A percentile compares a stretch with the other conserved stretches of the same genome.
These are phyloP conservation scores for Peziza echinospora DNA, from an alignment of 495 filamentous ascomycete genomes.

Conservation along the genomic window DNA sequence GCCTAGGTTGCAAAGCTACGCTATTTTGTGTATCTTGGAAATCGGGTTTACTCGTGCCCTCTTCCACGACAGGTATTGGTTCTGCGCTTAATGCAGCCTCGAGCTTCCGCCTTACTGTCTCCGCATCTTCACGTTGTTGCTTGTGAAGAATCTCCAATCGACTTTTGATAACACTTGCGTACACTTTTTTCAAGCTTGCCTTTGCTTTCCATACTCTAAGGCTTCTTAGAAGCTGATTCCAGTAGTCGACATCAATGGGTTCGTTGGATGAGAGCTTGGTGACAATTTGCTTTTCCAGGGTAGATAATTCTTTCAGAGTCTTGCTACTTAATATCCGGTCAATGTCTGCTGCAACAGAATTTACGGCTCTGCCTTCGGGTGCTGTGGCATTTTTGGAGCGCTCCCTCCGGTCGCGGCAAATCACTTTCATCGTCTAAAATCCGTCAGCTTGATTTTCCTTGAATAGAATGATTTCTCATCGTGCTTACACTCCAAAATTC, in stretches of 20 bases:
- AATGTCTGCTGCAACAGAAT: conserved; percentile 67
- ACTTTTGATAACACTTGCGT: conserved; percentile 52
- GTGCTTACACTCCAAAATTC: conserved; percentile 64
- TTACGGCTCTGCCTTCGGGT: conserved; percentile 48
- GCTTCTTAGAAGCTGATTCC: conserved; percentile 76
- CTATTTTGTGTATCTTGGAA: conserved; percentile 2
- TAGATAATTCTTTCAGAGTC: conserved; percentile 62
- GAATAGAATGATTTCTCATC: no score
- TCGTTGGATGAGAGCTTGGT: conserved; percentile 70
- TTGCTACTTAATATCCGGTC: conserved; percentile 73
- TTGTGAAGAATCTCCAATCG: conserved; percentile 44
- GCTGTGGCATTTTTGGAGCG: conserved; percentile 33
- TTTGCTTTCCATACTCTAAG: conserved; percentile 78
- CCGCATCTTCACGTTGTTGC: conserved; percentile 50
- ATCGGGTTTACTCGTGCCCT: conserved; percentile 10
- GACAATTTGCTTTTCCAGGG: conserved; percentile 64
- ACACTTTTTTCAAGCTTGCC: conserved; percentile 63
- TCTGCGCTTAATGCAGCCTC: conserved; percentile 22
- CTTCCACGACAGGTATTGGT: conserved; percentile 12
- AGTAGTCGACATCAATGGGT: conserved; percentile 90
- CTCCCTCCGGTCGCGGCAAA: conserved; percentile 58
- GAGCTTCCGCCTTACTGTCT: conserved; percentile 35
- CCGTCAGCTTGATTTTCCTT: no score
- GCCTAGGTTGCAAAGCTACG: not conserved
- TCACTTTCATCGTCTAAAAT: conserved; percentile 50